A percentile compares a stretch with the other conserved stretches of the same genome.
Evolutionary conservation across 306 rosid species (phyloP).

Genomic region (Spatholobus suberectus): DNA sequence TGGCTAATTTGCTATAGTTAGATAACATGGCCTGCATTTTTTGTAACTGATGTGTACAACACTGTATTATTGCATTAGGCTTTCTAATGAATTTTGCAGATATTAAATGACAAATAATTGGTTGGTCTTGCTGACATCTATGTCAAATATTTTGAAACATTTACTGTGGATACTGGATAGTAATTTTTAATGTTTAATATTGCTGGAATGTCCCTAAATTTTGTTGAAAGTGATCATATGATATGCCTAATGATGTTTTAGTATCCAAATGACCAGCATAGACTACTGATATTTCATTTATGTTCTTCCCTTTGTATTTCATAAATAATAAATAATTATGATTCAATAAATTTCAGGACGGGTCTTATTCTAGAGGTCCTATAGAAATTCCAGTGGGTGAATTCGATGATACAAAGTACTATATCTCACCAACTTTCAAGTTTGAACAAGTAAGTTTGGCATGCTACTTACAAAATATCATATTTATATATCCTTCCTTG

Average conservation of each 20-base stretch:
- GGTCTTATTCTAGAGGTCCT: conserved; percentile 96
- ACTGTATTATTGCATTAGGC: background rate
- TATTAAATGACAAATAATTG: conserved; percentile 9
- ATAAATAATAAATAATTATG: background rate
- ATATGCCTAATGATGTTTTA: background rate
- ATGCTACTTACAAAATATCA: conserved; percentile 14
- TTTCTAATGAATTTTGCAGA: background rate
- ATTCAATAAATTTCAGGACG: conserved; percentile 68
- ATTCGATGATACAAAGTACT: conserved; percentile 65
- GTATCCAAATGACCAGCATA: background rate
- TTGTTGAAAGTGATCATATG: background rate
- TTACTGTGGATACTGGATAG: background rate
- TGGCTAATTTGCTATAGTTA: background rate
- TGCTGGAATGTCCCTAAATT: background rate
- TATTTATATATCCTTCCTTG: background rate
- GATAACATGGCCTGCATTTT: background rate
- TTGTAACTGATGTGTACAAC: background rate
- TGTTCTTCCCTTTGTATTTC: background rate
- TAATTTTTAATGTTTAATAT: background rate
- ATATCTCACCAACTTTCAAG: conserved; percentile 80
- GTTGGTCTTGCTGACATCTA: background rate
- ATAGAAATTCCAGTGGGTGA: conserved; percentile 70
- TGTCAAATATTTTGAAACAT: conserved; percentile 9
- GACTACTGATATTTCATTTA: background rate
- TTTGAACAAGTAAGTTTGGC: conserved; percentile 83